Percentiles rank a stretch among this genome's conserved stretches.
Conservation (phyloP, 139 green algal genomes). For the Diplosphaera chodatii region DNA sequence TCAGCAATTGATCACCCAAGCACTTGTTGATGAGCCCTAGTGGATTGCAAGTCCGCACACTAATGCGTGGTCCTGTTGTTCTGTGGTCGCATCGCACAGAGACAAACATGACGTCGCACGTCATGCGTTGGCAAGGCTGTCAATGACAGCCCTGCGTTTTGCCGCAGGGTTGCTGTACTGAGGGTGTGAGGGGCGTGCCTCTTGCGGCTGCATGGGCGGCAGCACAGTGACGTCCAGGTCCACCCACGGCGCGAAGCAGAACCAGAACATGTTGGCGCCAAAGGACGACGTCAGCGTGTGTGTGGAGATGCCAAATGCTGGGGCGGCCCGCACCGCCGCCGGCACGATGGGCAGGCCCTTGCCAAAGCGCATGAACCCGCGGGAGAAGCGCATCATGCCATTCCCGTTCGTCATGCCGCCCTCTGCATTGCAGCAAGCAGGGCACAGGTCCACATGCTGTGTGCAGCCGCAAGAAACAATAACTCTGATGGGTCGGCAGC, state of each 20-base stretch:
- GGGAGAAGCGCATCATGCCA: conserved; percentile 47
- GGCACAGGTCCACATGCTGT: too few relatives aligned
- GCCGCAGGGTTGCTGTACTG: too few relatives aligned
- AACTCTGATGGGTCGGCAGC: too few relatives aligned
- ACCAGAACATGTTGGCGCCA: conserved; percentile 47
- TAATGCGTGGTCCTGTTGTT: too few relatives aligned
- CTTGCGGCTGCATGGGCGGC: conserved; percentile 21
- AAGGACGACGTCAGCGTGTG: conserved; percentile 43
- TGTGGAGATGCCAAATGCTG: conserved; percentile 21
- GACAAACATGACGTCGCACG: too few relatives aligned
- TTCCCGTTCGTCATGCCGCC: conserved; percentile 58
- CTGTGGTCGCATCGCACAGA: too few relatives aligned
- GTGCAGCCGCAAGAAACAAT: too few relatives aligned
- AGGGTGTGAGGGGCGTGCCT: neutral
- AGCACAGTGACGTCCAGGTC: conserved; percentile 44
- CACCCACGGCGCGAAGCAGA: conserved; percentile 34
- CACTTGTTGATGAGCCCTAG: too few relatives aligned
- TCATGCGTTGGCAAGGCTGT: too few relatives aligned
- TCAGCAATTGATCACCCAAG: too few relatives aligned
- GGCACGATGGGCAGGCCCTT: conserved; percentile 41
- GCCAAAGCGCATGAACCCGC: conserved; percentile 52
- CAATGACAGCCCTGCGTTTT: too few relatives aligned
- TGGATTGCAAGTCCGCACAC: too few relatives aligned
- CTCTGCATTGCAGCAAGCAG: conserved; percentile 29
- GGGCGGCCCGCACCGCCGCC: conserved; percentile 31